Evolutionary conservation across 495 filamentous ascomycete genomes (phyloP).

Genomic region (Xylona heveae): DNA sequence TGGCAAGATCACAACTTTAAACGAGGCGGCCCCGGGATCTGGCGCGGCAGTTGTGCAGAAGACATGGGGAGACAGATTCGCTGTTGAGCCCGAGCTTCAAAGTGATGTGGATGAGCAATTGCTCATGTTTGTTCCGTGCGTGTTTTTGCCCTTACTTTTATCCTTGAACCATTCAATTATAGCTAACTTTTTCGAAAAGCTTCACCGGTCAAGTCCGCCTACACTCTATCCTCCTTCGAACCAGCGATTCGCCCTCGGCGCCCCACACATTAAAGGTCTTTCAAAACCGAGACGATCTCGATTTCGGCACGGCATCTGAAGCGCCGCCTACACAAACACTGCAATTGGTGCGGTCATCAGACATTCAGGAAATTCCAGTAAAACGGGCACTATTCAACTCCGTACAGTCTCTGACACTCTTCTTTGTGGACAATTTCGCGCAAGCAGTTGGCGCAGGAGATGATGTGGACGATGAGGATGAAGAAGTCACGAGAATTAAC

Average conservation of each 20-base stretch:
- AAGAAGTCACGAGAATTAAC: conserved; percentile 54
- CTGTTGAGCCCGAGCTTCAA: conserved; percentile 46
- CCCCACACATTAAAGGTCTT: conserved; percentile 68
- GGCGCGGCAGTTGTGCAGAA: conserved; percentile 68
- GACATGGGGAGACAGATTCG: conserved; percentile 64
- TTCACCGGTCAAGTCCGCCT: conserved; percentile 89
- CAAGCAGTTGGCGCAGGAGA: conserved; percentile 13
- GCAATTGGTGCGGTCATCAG: conserved; percentile 53
- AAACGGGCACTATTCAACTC: conserved; percentile 77
- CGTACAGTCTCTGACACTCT: conserved; percentile 53
- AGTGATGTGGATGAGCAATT: conserved; percentile 86
- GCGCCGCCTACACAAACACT: conserved; percentile 52
- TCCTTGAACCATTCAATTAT: conserved; percentile 4
- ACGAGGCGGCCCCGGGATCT: conserved; percentile 46
- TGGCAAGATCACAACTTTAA: conserved; percentile 62
- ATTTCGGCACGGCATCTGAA: conserved; percentile 57
- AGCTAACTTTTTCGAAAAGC: conserved; percentile 21
- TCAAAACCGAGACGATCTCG: conserved; percentile 66
- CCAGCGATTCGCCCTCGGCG: conserved; percentile 44
- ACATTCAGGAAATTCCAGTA: conserved; percentile 68
- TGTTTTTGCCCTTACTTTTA: conserved; percentile 6
- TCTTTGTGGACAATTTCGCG: conserved; percentile 56
- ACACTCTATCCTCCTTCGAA: conserved; percentile 68
- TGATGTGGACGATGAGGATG: conserved; percentile 38
- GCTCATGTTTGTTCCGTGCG: conserved; percentile 79